These are phyloP conservation scores for Diaporthe sp. DNA, from an alignment of 2,329 filamentous ascomycete genomes.

Conservation along the genomic window DNA sequence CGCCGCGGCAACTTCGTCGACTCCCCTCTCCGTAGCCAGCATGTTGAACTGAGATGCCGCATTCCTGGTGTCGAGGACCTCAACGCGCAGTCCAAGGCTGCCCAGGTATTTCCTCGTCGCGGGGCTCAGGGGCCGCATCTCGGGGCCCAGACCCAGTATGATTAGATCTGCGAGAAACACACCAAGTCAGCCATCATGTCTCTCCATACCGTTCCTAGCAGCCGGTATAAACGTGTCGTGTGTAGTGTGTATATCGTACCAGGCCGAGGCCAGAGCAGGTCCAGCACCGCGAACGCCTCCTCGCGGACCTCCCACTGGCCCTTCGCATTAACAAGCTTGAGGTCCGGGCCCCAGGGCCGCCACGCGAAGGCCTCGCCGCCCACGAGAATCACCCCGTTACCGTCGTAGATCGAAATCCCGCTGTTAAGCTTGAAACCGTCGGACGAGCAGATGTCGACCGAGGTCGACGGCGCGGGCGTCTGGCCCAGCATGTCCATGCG, in stretches of 20 bases:
- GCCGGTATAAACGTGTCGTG: conserved; percentile 49
- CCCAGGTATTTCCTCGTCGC: conserved; percentile 80
- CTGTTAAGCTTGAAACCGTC: conserved; percentile 92
- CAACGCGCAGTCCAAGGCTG: conserved; percentile 84
- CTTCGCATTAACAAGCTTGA: conserved; percentile 76
- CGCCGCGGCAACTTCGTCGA: conserved; percentile 87
- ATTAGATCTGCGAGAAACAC: conserved; percentile 75
- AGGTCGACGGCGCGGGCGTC: conserved; percentile 82
- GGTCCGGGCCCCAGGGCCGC: conserved; percentile 77
- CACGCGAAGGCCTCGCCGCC: conserved; percentile 91
- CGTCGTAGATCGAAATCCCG: conserved; percentile 77
- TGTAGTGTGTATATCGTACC: conserved; percentile 61
- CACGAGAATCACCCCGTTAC: conserved; percentile 82
- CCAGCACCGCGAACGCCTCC: conserved; percentile 81
- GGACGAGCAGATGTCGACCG: conserved; percentile 83
- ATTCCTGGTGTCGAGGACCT: conserved; percentile 92
- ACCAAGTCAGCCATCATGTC: conserved; percentile 14
- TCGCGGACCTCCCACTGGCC: conserved; percentile 84
- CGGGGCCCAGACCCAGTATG: conserved; percentile 86
- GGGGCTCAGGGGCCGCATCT: conserved; percentile 82
- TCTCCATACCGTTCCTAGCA: not conserved
- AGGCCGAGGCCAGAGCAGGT: conserved; percentile 87
- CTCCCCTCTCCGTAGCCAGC: conserved; percentile 91
- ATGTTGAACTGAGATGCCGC: conserved; percentile 96
- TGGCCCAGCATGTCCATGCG: conserved; percentile 84